Conservation (phyloP, 192 early-diverging fungal genomes). For the Backusella liffmaniae region DNA sequence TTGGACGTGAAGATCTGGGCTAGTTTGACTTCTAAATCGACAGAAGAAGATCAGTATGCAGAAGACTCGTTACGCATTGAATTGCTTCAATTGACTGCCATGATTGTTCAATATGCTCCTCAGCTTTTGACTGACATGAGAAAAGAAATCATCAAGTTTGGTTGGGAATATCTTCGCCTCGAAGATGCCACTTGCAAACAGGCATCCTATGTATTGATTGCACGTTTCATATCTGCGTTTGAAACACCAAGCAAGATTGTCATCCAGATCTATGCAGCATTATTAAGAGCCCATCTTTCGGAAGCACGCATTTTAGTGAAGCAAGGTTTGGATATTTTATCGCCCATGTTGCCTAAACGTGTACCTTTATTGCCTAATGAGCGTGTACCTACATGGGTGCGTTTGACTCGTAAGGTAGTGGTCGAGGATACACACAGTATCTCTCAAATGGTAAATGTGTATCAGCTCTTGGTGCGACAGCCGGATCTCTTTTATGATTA, state of each 20-base stretch:
- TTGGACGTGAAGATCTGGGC: conserved; percentile 64
- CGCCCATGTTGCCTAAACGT: conserved; percentile 88
- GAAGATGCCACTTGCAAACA: conserved; percentile 97
- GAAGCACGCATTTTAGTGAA: conserved; percentile 87
- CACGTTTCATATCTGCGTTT: conserved; percentile 90
- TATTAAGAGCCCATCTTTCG: conserved; percentile 86
- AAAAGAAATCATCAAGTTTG: conserved; percentile 94
- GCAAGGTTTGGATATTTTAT: conserved; percentile 91
- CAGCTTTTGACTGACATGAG: conserved; percentile 71
- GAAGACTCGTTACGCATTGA: conserved; percentile 78
- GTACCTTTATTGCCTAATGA: conserved; percentile 47
- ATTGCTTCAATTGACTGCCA: conserved; percentile 87
- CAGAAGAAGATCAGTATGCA: conserved; percentile 55
- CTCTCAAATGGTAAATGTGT: conserved; percentile 87
- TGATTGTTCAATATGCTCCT: conserved; percentile 82
- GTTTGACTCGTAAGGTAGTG: conserved; percentile 83
- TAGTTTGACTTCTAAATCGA: conserved; percentile 46
- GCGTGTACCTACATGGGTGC: conserved; percentile 78
- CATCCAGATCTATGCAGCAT: conserved; percentile 81
- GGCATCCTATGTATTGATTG: conserved; percentile 90
- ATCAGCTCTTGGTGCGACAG: conserved; percentile 88
- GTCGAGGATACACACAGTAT: conserved; percentile 93
- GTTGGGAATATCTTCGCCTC: conserved; percentile 79
- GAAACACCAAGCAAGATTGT: conserved; percentile 90
- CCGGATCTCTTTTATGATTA: conserved; percentile 88